Base-by-base conservation (phyloP, 108 stramenopile species). In the Skeletonema costatum region DNA sequence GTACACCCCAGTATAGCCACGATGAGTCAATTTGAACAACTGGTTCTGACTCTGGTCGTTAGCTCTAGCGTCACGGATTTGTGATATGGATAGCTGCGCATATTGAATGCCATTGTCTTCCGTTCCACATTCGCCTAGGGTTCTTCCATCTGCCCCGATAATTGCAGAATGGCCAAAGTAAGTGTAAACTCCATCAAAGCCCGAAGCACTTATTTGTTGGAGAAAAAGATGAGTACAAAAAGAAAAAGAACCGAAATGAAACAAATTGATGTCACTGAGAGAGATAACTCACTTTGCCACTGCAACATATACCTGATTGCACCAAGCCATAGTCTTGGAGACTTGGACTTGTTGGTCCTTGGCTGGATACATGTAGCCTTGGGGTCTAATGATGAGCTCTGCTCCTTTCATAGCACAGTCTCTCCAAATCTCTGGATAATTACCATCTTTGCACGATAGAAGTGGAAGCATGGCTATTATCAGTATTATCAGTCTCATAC, bases 291-390 rank as follows among this genome's bases (percentile, higher is more conserved):
- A n/a, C n/a, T 94, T 94, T 5, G 93, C 93, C 1, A 94, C 93
- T n/a, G 93, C 93, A 25, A 94, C 93, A 67, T 91, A 94, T 2
- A 90, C 88, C 50, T 92, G 81, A 68, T 94, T 94, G 83, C 90
- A 91, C 89, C 89, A 94, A 19, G 93, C 93, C 93, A 94, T 94
- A 4, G 85, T 86, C 73, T 94, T 94, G 68, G 85, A 83, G 16
- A 94, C 93, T 65, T 86, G 77, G 17, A 94, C 87, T 81, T 94
- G 93, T 60, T 94, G 93, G 50, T 94, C 93, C 78, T 94, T 94
- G 33, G 92, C 92, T 4, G 92, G 92, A 68, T 93, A 93, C 92
- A 88, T 93, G 74, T 85, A 83, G 3, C 87, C 88, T 64, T 92
- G 91, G 2, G 91, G 91, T 33, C 91, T 87, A 78, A 91, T 85